phyloP scores from a whole-genome alignment of 2,329 filamentous ascomycete species.

The Chalaropsis ovoidea region DNA sequence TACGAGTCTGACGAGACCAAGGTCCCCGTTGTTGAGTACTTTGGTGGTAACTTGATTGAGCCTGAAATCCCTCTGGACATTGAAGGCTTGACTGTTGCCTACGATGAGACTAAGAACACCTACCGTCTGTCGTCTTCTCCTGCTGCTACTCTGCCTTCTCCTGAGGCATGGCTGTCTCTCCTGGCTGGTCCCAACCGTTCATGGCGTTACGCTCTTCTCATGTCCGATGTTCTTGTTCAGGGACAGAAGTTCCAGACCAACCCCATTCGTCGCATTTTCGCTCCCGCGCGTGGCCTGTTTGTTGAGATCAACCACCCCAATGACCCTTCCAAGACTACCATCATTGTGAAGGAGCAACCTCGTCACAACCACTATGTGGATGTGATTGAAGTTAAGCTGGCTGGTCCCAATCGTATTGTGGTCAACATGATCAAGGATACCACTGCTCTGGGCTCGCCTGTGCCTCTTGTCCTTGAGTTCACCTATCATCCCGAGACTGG shows the following conservation, averaged over 20 bases:
- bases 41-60: constrained; percentile 77
- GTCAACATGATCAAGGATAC: constrained; percentile 90
- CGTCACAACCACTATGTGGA: constrained; percentile 77
- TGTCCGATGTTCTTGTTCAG: constrained; percentile 86
- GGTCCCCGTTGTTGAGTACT: constrained; percentile 86
- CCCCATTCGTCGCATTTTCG: constrained; percentile 83
- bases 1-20: constrained; percentile 63
- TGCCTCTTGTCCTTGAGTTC: constrained; percentile 78
- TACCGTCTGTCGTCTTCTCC: constrained; percentile 74
- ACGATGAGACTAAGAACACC: constrained; percentile 66
- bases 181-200: constrained; percentile 77
- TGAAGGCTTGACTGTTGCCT: constrained; percentile 74
- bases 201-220: constrained; percentile 91
- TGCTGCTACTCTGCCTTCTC: constrained; percentile 61
- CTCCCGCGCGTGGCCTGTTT: constrained; percentile 72
- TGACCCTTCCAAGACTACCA: constrained; percentile 70
- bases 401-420: constrained; percentile 65
- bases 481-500: constrained; percentile 90
- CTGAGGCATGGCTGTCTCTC: constrained; percentile 77
- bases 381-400: constrained; percentile 74
- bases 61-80: constrained; percentile 62
- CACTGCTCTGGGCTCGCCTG: constrained; percentile 70
- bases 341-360: constrained; percentile 78
- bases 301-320: constrained; percentile 80
- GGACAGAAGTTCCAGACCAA: constrained; percentile 96